Evolutionary conservation across 768 basidiomycete genomes (phyloP).

Genomic region (Punctularia strigosozonata): DNA sequence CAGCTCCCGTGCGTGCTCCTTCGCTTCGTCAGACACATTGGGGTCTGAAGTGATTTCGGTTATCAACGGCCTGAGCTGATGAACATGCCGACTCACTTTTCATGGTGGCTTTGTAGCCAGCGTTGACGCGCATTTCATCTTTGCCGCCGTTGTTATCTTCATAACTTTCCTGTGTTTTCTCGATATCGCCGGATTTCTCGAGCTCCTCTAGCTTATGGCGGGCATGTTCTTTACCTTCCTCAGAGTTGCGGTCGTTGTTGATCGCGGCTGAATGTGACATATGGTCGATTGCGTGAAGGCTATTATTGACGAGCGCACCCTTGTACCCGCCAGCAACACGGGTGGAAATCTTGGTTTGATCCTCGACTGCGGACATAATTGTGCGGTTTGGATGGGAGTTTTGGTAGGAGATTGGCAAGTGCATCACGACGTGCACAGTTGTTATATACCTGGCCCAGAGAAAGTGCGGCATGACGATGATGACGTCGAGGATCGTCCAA

Average conservation of each 20-base stretch:
- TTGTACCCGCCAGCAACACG: conserved; percentile 9
- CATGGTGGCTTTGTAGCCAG: conserved; percentile 17
- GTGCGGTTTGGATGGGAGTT: background rate
- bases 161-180: too few species aligned
- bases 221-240: conserved; percentile 20
- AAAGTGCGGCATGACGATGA: too few species aligned
- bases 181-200: conserved; percentile 6
- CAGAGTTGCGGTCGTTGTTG: conserved; percentile 19
- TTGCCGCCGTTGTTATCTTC: conserved; percentile 8
- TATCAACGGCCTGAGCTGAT: background rate
- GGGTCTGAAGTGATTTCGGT: conserved; percentile 11
- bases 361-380: background rate
- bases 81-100: conserved; percentile 10
- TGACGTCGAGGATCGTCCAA: too few species aligned
- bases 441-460: too few species aligned
- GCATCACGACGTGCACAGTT: too few species aligned
- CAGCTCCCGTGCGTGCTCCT: conserved; percentile 13
- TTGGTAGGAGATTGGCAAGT: background rate
- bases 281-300: background rate
- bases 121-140: conserved; percentile 13
- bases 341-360: background rate
- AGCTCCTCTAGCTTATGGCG: conserved; percentile 13
- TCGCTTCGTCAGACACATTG: conserved; percentile 15
- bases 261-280: conserved; percentile 12
- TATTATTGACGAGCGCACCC: background rate